Evolutionary conservation across 2,329 filamentous ascomycete species (phyloP), one percentile per base, ranked within the genome.

Genomic region (Fusarium multiceps): DNA sequence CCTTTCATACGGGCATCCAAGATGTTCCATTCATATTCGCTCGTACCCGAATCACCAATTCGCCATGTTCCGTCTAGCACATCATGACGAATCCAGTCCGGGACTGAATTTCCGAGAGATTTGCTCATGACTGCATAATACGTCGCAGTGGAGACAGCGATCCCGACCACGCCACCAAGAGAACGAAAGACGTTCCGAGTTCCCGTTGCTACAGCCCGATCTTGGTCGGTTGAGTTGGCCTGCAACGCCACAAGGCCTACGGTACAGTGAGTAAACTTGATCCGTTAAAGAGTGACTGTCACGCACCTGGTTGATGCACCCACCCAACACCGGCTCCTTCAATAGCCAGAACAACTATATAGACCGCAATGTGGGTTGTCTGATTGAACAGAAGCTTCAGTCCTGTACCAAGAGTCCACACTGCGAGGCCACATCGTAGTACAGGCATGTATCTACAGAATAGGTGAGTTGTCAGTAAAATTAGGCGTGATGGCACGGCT

Each of bases 241-340:
- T 59, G 57, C 4, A 59, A 16, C 0, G 57, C 57, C 3, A 59
- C 57, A 3, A 59, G 57, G 0, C 57, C 41, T 59, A 0, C 0
- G 3, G 1, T 0, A 0, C 0, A 23, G 5, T 56, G 13, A 25
- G 20, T 21, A 3, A 28, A 18, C 1, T 7, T 27, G 28, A 28
- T 5, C 3, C 11, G 11, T 28, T 6, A 28, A 12, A 28, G 42
- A 11, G 3, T 23, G 10, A 8, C 3, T 4, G 10, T 20, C 2
- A 45, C 23, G 5, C 34, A 46, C 57, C 51, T 57, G 57, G 51
- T 6, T 59, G 57, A 30, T 59, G 57, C 1, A 59, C 57, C 51
- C 57, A 59, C 14, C 57, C 57, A 5, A 58, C 57, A 4, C 51
- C 57, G 1, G 41, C 57, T 10, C 51, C 57, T n/a, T 59, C 57